Evolutionary conservation across 768 basidiomycete genomes (phyloP).

Genomic region (Tricholoma furcatifolium): DNA sequence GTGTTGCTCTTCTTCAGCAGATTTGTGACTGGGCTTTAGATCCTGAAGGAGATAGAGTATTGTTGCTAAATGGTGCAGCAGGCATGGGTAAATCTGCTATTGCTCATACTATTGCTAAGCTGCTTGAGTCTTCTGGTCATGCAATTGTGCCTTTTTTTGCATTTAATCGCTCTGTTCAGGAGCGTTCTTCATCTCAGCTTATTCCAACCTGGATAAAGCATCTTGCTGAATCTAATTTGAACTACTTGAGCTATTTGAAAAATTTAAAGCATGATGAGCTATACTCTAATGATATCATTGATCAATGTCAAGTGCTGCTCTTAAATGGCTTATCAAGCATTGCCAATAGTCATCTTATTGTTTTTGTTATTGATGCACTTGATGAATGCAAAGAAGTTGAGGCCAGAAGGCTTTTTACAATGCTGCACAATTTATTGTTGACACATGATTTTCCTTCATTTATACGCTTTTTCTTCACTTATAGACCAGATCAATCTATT

Average conservation of each 20-base stretch:
- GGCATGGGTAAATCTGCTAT: neutral
- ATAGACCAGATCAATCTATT: neutral
- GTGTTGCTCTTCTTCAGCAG: neutral
- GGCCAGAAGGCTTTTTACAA: neutral
- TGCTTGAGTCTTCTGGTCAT: neutral
- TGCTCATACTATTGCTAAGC: neutral
- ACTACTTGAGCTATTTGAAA: neutral
- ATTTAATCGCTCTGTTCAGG: neutral
- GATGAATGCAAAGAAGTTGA: neutral
- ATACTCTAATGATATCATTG: neutral
- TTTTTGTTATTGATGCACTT: neutral
- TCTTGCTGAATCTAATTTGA: neutral
- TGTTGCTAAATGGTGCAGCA: neutral
- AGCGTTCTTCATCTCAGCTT: neutral
- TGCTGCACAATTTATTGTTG: neutral
- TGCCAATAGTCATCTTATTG: neutral
- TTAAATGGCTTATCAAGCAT: neutral
- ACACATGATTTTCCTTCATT: neutral
- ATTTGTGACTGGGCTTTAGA: neutral
- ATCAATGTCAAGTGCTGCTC: neutral
- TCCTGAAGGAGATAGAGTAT: neutral
- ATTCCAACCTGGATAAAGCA: neutral
- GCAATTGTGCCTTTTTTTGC: neutral
- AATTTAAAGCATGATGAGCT: neutral
- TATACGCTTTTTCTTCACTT: neutral